Evolutionary conservation across 495 filamentous ascomycete species (phyloP).

Genomic region (Neurospora hispaniola): DNA sequence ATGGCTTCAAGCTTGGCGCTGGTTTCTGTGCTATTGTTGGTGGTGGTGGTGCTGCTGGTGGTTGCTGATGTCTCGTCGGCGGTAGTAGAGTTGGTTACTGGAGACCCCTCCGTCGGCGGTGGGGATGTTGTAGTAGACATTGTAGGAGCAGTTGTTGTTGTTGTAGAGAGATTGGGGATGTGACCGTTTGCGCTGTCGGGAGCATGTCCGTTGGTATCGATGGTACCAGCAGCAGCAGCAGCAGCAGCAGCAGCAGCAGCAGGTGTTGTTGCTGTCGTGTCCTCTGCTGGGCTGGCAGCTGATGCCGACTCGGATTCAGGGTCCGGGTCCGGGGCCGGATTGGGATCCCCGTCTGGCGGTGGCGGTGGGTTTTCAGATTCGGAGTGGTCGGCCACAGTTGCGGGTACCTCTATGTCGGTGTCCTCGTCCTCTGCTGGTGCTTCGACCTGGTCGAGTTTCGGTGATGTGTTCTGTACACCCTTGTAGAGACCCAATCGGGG

Average conservation of each 20-base stretch:
- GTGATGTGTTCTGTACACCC: not conserved
- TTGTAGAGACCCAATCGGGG: not conserved
- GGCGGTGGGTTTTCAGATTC: not conserved
- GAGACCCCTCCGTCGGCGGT: constrained; percentile 5
- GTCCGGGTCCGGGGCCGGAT: not conserved
- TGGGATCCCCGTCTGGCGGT: not conserved
- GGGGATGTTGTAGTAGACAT: constrained; percentile 1
- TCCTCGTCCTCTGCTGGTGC: not conserved
- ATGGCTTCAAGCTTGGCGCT: constrained; percentile 56
- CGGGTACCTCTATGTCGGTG: not conserved
- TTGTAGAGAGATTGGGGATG: constrained; percentile 4
- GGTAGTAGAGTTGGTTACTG: constrained; percentile 30
- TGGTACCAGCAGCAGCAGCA: not conserved
- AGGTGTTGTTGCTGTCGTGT: constrained; percentile 5
- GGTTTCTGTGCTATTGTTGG: constrained; percentile 3
- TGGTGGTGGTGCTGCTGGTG: constrained; percentile 12
- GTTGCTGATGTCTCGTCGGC: constrained; percentile 17
- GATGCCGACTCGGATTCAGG: not conserved
- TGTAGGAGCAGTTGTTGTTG: constrained; percentile 6
- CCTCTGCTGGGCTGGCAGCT: not conserved
- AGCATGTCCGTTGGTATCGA: constrained; percentile 22
- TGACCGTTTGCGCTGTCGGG: constrained; percentile 17
- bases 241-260: not conserved
- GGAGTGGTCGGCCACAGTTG: not conserved
- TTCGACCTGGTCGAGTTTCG: not conserved